Evolutionary conservation across 495 filamentous ascomycete species (phyloP), one percentile per base, ranked within the genome.

Genomic region (Friedmanniomyces endolithicus): DNA sequence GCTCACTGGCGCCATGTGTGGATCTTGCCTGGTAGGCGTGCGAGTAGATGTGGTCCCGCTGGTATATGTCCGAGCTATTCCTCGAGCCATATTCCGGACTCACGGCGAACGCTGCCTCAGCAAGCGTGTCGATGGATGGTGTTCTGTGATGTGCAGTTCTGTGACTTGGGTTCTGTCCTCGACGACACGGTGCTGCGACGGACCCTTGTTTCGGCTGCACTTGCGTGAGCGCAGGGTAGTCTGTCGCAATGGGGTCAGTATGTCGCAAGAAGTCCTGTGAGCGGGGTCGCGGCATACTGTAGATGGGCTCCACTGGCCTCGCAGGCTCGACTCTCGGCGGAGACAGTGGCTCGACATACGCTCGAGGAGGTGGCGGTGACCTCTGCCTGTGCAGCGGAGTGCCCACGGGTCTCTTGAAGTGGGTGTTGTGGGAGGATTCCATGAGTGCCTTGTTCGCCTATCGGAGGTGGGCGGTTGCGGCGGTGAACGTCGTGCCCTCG

Each of bases 1-100:
- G 72, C 59, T 79, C 78, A 46, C 51, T 43, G 33, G 67, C 61
- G 12, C 52, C 54, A 48, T 69, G 50, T 11, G 22, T 24, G 49
- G 47, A 17, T 27, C 44, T 23, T 44, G 55, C 52, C 16, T 45
- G 49, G 44, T 63, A 60, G 20, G 52, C 60, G 19, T 60, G 33
- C 11, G 39, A 37, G 29, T 31, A 27, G 33, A 9, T 24, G 11
- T 39, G 33, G 19, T 56, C 48, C 7, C 40, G 25, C 47, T 41
- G 51, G 16, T 57, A 59, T 22, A 54, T 45, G n/a, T 41, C 35
- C 20, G 57, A 55, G 45, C 48, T 59, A 11, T 41, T 25, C 23
- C 50, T 53, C 20, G 55, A 48, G 25, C 19, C 25, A 35, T 57
- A 63, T 2, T 44, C 20, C 0, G 67, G 66, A 45, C 66, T 67